Evolutionary conservation across 179 eudicot genomes (phyloP).

Genomic region (Nepenthes alata): DNA sequence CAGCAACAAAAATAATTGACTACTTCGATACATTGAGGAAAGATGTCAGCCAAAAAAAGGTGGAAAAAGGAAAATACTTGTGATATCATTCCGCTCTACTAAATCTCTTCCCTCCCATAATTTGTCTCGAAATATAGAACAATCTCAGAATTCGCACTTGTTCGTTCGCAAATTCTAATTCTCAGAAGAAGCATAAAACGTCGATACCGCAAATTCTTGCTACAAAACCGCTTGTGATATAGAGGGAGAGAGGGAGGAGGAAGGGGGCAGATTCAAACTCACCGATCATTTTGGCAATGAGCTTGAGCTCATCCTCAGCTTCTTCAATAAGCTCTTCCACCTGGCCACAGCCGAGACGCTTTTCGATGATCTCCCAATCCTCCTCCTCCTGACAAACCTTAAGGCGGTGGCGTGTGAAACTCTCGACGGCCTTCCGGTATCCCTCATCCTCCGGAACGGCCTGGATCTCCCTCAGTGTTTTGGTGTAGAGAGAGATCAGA

Average conservation of each 20-base stretch:
- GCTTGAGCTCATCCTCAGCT: constrained; percentile 50
- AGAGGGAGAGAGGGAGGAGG: neutral
- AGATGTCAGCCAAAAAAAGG: no score
- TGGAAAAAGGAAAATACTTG: no score
- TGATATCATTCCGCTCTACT: no score
- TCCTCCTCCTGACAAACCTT: constrained; percentile 43
- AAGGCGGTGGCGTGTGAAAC: constrained; percentile 53
- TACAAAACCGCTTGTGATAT: no score
- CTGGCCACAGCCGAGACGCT: constrained; percentile 53
- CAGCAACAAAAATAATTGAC: no score
- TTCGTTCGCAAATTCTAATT: no score
- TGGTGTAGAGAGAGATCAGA: constrained; percentile 37
- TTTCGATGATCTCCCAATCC: constrained; percentile 50
- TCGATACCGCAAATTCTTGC: no score
- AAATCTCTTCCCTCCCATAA: no score
- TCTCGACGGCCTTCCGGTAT: constrained; percentile 58
- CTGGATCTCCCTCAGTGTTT: constrained; percentile 57
- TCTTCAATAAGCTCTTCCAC: constrained; percentile 64
- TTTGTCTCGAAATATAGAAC: no score
- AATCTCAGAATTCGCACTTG: no score
- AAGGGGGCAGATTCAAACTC: neutral
- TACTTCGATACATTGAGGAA: no score
- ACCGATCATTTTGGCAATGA: constrained; percentile 44
- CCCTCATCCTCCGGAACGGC: constrained; percentile 58
- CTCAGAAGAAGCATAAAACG: no score